Percentiles rank a stretch among this genome's conserved stretches.
phyloP scores from a whole-genome alignment of 768 basidiomycete genomes.

The Exidia glandulosa region DNA sequence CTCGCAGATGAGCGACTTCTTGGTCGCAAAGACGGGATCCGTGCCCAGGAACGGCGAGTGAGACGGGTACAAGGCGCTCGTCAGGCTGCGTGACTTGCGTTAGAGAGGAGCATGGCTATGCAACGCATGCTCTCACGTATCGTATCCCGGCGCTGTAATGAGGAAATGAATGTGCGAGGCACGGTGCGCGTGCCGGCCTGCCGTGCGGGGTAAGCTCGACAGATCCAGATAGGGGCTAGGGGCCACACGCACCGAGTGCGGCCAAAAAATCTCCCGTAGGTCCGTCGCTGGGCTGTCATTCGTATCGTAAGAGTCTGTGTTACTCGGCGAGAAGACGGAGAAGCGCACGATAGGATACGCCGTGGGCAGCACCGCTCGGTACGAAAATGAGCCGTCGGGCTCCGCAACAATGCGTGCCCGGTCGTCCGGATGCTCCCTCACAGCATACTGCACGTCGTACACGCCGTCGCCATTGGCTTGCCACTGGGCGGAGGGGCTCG shows the following conservation, averaged over 20 bases:
- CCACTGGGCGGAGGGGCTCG: constrained; percentile 17
- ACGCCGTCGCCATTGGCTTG: constrained; percentile 30
- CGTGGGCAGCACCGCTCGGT: constrained; percentile 22
- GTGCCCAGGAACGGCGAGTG: constrained; percentile 26
- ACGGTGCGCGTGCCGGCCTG: constrained; percentile 22
- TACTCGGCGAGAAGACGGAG: neutral
- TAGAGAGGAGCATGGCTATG: neutral
- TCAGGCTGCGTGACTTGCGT: constrained; percentile 11
- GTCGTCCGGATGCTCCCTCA: constrained; percentile 12
- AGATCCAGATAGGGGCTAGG: neutral
- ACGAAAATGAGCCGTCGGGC: constrained; percentile 18
- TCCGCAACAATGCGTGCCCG: constrained; percentile 20
- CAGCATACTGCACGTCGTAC: constrained; percentile 22
- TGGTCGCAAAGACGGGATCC: constrained; percentile 25
- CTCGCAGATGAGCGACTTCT: constrained; percentile 22
- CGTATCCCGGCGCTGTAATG: constrained; percentile 23
- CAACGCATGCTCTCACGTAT: constrained; percentile 13
- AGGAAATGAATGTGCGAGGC: constrained; percentile 24
- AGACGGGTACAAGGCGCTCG: constrained; percentile 23
- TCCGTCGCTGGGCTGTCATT: constrained; percentile 18
- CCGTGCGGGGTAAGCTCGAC: neutral
- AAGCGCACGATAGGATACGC: constrained; percentile 22
- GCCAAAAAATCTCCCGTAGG: constrained; percentile 19
- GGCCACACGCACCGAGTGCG: constrained; percentile 9
- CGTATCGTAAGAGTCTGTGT: neutral